These are phyloP conservation scores for Parasitella parasitica DNA, from an alignment of 371 early-diverging fungal genomes.

Conservation along the genomic window DNA sequence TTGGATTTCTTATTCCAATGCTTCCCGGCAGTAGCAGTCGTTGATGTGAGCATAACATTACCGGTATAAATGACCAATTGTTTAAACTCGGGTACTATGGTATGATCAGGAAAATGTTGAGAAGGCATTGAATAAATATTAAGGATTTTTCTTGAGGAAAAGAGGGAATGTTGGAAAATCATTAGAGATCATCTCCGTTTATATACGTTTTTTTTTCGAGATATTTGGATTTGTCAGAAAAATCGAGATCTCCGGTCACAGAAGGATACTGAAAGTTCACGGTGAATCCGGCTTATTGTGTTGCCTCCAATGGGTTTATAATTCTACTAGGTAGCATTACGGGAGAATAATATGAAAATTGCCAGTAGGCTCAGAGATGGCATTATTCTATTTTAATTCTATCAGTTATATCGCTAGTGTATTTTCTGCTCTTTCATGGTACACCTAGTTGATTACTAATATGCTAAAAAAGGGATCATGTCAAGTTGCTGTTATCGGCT, in stretches of 20 bases:
- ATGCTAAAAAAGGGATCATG: background rate
- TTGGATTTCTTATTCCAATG: constrained; percentile 47
- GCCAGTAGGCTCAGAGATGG: background rate
- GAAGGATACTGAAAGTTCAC: background rate
- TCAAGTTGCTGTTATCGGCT: background rate
- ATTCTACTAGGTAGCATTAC: background rate
- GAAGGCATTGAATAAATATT: constrained; percentile 23
- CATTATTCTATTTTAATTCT: no score
- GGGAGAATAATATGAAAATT: background rate
- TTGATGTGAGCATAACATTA: constrained; percentile 55
- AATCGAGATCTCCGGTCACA: constrained; percentile 8
- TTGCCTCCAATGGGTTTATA: background rate
- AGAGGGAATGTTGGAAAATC: background rate
- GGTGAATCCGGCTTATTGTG: constrained; percentile 2
- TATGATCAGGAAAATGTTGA: constrained; percentile 16
- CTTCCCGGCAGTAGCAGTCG: constrained; percentile 37
- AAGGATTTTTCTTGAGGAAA: background rate
- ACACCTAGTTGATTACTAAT: background rate
- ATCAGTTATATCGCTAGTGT: no score
- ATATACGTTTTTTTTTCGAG: background rate
- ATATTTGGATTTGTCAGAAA: constrained; percentile 5
- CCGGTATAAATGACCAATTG: constrained; percentile 53
- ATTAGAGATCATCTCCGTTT: background rate
- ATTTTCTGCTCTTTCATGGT: no score
- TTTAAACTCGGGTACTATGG: constrained; percentile 34